Evolutionary conservation across 352 stramenopile genomes (phyloP), one percentile per base, ranked within the genome.

Genomic region (Phytophthora pluvialis): DNA sequence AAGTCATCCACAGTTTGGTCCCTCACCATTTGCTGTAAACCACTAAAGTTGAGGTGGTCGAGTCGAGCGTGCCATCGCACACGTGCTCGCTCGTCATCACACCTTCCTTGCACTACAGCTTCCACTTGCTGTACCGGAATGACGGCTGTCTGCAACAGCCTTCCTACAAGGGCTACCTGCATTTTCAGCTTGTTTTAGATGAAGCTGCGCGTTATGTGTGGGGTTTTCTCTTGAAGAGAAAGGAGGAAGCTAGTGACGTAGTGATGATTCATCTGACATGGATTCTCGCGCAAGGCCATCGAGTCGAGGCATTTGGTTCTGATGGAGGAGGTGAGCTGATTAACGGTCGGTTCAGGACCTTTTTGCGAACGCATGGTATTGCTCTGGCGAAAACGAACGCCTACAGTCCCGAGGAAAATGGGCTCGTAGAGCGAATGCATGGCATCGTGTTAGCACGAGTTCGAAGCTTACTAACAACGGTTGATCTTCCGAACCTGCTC

Each of bases 111-210:
- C n/a, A n/a, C n/a, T n/a, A n/a, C n/a, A n/a, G n/a, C n/a, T n/a
- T n/a, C n/a, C n/a, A n/a, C n/a, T n/a, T n/a, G n/a, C n/a, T n/a
- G n/a, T n/a, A n/a, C n/a, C n/a, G n/a, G n/a, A n/a, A 69, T 12
- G 54, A 54, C 52, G 59, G 46, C 8, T 63, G 59, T 9, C 16
- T 69, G 5, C 45, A 15, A 12, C 13, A 21, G 31, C 3, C 12
- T 38, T 26, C 44, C 44, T 51, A n/a, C 6, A 51, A 51, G 43
- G 61, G 53, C 1, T 70, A 64, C 26, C 6, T 7, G n/a, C 60
- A 64, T 18, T 69, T 64, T 21, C 45, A 46, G 35, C 44, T 63
- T 28, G 36, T 62, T 2, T 21, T 47, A 28, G 60, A 67, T 42
- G 49, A 56, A 38, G 42, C 60, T 6, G 42, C 38, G 2, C 50